A percentile compares a stretch with the other conserved stretches of the same genome.
Conservation (phyloP, 2,329 filamentous ascomycete genomes). For the Aspergillus neotritici region DNA sequence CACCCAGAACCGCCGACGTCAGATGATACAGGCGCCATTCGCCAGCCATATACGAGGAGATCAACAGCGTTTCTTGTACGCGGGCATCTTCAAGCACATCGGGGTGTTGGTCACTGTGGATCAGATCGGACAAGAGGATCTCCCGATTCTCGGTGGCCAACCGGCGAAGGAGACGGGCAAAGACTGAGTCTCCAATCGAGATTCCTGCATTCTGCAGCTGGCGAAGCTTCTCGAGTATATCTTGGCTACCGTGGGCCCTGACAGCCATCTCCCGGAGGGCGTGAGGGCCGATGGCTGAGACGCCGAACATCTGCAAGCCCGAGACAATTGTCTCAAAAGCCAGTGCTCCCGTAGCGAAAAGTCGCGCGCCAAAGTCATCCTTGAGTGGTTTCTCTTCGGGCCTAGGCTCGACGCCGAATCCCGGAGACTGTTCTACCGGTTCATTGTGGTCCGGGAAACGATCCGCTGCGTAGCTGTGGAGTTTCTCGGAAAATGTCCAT, state of each 20-base stretch:
- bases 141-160: conserved; percentile 57
- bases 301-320: conserved; percentile 63
- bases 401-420: conserved; percentile 4
- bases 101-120: conserved; percentile 59
- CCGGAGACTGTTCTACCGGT: not conserved
- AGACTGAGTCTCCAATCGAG: conserved; percentile 56
- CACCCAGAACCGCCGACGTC: conserved; percentile 50
- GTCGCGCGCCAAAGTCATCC: conserved; percentile 68
- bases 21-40: conserved; percentile 51
- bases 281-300: conserved; percentile 66
- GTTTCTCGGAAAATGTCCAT: conserved; percentile 18
- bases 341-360: conserved; percentile 73
- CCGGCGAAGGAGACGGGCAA: conserved; percentile 59
- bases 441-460: conserved; percentile 12
- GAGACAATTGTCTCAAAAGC: conserved; percentile 66
- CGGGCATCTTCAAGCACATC: conserved; percentile 54
- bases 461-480: conserved; percentile 17
- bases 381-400: conserved; percentile 48
- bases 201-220: conserved; percentile 60
- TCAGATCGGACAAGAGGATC: conserved; percentile 47
- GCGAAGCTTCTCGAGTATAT: conserved; percentile 55
- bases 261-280: conserved; percentile 72
- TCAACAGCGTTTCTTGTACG: conserved; percentile 52
- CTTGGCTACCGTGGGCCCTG: conserved; percentile 53
- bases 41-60: conserved; percentile 45